These are phyloP conservation scores for Teratosphaeria zuluensis DNA, from an alignment of 2,329 filamentous ascomycete genomes.

Conservation along the genomic window DNA sequence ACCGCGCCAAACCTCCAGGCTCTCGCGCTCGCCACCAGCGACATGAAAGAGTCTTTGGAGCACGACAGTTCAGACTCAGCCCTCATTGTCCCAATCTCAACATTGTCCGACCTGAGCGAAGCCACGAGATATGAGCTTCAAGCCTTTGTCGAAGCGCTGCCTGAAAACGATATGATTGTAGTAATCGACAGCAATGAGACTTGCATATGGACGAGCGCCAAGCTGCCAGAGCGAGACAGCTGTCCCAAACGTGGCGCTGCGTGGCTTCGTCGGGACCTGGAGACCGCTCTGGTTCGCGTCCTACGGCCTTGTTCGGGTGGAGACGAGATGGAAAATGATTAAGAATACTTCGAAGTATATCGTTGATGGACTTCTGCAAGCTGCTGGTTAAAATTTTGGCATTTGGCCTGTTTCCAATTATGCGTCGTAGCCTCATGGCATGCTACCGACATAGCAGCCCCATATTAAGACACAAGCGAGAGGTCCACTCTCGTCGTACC, in stretches of 20 bases:
- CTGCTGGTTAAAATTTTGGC: too few relatives aligned
- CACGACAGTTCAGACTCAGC: background rate
- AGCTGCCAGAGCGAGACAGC: background rate
- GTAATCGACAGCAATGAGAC: background rate
- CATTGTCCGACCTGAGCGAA: background rate
- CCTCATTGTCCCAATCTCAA: background rate
- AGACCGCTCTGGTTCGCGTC: background rate
- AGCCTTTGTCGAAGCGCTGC: background rate
- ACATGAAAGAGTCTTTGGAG: background rate
- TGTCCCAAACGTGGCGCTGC: background rate
- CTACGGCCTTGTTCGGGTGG: background rate
- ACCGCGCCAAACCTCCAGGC: constrained; percentile 6
- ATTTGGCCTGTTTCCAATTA: too few relatives aligned
- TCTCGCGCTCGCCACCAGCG: constrained; percentile 2
- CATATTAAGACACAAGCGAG: background rate
- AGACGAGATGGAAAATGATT: background rate
- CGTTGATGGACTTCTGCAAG: background rate
- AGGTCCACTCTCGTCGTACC: background rate
- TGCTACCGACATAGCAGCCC: background rate
- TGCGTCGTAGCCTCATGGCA: background rate
- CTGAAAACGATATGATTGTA: background rate
- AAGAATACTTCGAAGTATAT: background rate
- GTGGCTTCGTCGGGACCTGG: background rate
- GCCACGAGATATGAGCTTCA: background rate
- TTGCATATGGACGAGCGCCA: constrained; percentile 1